Base-by-base conservation (phyloP, 306 rosid genomes). In the Vigna angularis region DNA sequence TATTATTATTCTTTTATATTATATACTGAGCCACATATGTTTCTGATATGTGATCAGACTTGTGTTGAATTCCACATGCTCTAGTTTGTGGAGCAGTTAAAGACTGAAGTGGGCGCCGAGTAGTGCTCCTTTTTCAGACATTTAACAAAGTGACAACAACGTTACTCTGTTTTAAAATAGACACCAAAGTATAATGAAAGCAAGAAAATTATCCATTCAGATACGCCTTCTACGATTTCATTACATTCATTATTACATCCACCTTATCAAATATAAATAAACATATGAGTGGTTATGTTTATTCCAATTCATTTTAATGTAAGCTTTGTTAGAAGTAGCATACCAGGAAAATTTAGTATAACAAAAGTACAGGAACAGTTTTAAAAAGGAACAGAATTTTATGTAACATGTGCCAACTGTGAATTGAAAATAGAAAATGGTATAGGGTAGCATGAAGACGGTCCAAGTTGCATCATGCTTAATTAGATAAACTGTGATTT, bases 51-150 rank as follows among this genome's bases (percentile, higher is more conserved):
- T 42, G 28, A 40, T 61, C 78, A 80, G 1, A 66, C 20, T 84
- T 53, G 9, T 79, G 70, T 74, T 74, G 26, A 86, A 28, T 65
- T 72, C 72, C 90, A 76, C 89, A 83, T 83, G 90, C 79, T 63
- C 14, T 22, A 48, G 20, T 42, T 15, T 62, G 80, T 44, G 71
- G 73, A 67, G 73, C 66, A 76, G 84, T 78, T 75, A 62, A 83
- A 51, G 69, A 66, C 55, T 12, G 47, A 74, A 70, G 26, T 64
- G 70, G 75, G 13, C 47, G 13, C 47, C 47, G 13, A 42, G 47
- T 2, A 20, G 53, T 70, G 66, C 66, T 74, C 34, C 40, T 72
- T 17, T 64, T 45, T 28, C 32, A 8, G 14, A 61, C 5, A 75
- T 24, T 30, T 48, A 64, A 50, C 40, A 7, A 70, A 71, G 69